Percentiles rank a stretch among this genome's conserved stretches.
Evolutionary conservation across 371 early-diverging fungal species (phyloP).

Genomic region (Actinomucor elegans): DNA sequence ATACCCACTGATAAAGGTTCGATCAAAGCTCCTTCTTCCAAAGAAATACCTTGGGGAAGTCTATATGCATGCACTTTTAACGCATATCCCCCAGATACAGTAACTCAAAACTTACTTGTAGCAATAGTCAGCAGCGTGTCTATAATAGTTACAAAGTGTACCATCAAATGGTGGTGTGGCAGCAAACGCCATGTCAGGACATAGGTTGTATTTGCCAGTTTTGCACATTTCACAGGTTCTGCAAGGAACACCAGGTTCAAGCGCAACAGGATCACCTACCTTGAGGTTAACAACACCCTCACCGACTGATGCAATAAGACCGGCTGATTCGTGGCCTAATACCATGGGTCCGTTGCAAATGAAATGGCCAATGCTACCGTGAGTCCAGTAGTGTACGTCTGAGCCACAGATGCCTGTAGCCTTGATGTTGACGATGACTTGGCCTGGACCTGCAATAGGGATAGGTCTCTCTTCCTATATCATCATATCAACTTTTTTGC

Average conservation of each 20-base stretch:
- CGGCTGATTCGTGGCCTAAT: conserved; percentile 82
- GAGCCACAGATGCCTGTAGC: conserved; percentile 55
- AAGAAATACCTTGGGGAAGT: conserved; percentile 50
- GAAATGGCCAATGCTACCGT: conserved; percentile 50
- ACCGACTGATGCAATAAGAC: conserved; percentile 62
- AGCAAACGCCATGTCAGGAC: conserved; percentile 50
- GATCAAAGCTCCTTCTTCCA: conserved; percentile 59
- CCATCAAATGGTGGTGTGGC: conserved; percentile 59
- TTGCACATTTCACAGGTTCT: conserved; percentile 59
- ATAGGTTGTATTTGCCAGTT: conserved; percentile 48
- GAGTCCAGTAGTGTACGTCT: conserved; percentile 54
- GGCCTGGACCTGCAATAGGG: conserved; percentile 23
- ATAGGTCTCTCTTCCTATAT: conserved; percentile 20
- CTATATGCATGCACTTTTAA: conserved; percentile 10
- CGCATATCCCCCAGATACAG: conserved; percentile 16
- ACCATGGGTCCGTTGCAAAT: conserved; percentile 58
- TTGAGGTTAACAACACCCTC: conserved; percentile 49
- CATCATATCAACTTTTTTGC: no score
- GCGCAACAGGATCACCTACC: conserved; percentile 72
- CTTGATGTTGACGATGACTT: conserved; percentile 49
- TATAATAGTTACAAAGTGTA: conserved; percentile 48
- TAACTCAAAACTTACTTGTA: conserved; percentile 35
- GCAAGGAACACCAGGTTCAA: conserved; percentile 69
- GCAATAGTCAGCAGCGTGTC: conserved; percentile 53
- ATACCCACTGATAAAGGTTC: conserved; percentile 50